Evolutionary conservation across 2,329 filamentous ascomycete species (phyloP), one percentile per base, ranked within the genome.

Genomic region (Hypomyces rosellus): DNA sequence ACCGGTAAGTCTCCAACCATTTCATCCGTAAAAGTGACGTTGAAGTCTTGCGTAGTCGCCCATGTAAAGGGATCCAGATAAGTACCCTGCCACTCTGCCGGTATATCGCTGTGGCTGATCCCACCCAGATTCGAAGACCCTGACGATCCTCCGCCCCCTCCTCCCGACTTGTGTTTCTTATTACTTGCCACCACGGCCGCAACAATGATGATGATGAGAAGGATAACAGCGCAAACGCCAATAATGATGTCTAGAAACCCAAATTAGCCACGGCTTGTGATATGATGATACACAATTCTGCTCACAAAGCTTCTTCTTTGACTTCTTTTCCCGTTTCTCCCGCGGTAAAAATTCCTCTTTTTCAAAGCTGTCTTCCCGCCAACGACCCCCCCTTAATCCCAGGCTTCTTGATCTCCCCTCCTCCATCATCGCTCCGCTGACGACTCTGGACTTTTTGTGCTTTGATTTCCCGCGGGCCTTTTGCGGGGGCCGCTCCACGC

Each of bases 11-110:
- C 88, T 16, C 93, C 93, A 0, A 97, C 85, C 13, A 83, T 90
- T 45, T 82, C 79, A 53, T 85, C 82, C 0, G 93, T 99, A 65
- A 95, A 99, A 0, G 93, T 97, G 54, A 92, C 79, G 64, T 99
- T 99, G 74, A 97, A 96, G 61, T 91, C 89, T 0, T 76, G 79
- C 0, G 91, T 96, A 59, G 95, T 86, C 57, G 87, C 86, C 93
- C 93, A 99, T 2, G 85, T 84, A 66, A 89, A 95, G 0, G 93
- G 93, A 63, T 99, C 91, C 16, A 96, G 75, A 55, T 87, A 85
- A 2, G 86, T 88, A 13, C 84, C 89, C 66, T 81, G 83, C 60
- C 82, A 90, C 54, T 75, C 76, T 50, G 72, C 69, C 52, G 87
- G 87, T 45, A 88, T 80, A 51, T 74, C 77, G 56, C 72, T 70